Conservation (phyloP, 257 asterid genomes). For the Solanum rostratum region DNA sequence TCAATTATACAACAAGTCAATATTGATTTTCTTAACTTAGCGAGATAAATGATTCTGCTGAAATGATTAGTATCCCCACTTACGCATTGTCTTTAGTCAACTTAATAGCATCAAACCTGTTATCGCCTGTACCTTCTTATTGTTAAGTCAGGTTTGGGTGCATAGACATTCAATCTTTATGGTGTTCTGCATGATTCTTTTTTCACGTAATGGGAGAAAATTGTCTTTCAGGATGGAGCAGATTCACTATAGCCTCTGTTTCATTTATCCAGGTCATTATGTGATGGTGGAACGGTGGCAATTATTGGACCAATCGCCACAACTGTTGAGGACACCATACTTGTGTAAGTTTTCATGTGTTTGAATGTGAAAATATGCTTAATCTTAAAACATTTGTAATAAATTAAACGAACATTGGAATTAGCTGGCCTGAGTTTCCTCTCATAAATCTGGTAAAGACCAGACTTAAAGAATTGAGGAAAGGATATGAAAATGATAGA, state of each 20-base stretch:
- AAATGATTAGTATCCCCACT: not conserved
- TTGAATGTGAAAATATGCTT: not conserved
- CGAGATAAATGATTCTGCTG: not conserved
- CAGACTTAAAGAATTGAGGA: not conserved
- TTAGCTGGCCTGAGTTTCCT: not conserved
- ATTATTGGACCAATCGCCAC: conserved; percentile 85
- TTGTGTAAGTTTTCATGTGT: conserved; percentile 60
- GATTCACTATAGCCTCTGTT: not conserved
- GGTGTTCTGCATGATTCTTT: not conserved
- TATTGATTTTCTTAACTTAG: not conserved
- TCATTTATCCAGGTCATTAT: conserved; percentile 49
- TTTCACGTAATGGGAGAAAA: not conserved
- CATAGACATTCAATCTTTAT: not conserved
- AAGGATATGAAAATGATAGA: not conserved
- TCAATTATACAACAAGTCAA: not conserved
- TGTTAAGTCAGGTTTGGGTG: not conserved
- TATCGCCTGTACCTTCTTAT: not conserved
- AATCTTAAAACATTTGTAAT: not conserved
- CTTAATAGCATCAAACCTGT: not conserved
- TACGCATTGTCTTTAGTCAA: not conserved
- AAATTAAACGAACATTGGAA: not conserved
- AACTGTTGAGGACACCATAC: conserved; percentile 75
- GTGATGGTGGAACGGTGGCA: conserved; percentile 88
- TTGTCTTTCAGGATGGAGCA: not conserved
- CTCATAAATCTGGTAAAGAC: not conserved